Base-by-base conservation (phyloP, 768 basidiomycete species). In the Lenzites betulinus region DNA sequence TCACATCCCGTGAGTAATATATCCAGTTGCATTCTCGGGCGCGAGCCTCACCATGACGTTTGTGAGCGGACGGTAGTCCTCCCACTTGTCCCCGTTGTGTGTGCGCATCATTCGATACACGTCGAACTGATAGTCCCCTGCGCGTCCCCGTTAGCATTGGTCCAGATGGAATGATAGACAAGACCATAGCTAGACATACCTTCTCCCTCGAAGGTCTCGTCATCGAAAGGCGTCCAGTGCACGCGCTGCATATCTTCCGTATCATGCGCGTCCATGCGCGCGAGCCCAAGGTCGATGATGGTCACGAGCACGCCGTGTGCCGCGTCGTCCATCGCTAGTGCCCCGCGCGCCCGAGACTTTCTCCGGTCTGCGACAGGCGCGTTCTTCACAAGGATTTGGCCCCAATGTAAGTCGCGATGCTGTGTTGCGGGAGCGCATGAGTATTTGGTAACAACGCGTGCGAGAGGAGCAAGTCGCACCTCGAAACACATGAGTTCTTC, bases 401-500 rank as follows among this genome's bases (percentile, higher is more conserved):
- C 97, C 85, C 93, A 93, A 68, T 99, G 97, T n/a, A 99, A 84
- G 73, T 99, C 97, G 33, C 97, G 93, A 74, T 99, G 97, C 96
- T 99, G 13, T 23, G 4, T 33, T 33, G 30, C 23, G 7, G 38
- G 23, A 11, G n/a, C n/a, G n/a, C n/a, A n/a, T n/a, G n/a, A n/a
- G n/a, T 3, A 26, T 28, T 38, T 13, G 38, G 26, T 3, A 38
- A 22, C 11, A 2, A 41, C 38, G 60, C 26, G 18, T 8, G n/a
- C 51, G 41, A 23, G 57, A 28, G n/a, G 25, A 12, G 18, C 13
- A 41, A 58, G 18, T 7, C 83, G 57, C 64, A 97, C 96, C 84
- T 99, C 97, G 58, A 99, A 98, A 13, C 83, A 79, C 15, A 89
- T 86, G 50, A 88, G 75, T 36, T 83, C 79, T 70, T 99, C 97